Evolutionary conservation across 495 filamentous ascomycete genomes (phyloP).

Genomic region (Staphylotrichum longicolle): DNA sequence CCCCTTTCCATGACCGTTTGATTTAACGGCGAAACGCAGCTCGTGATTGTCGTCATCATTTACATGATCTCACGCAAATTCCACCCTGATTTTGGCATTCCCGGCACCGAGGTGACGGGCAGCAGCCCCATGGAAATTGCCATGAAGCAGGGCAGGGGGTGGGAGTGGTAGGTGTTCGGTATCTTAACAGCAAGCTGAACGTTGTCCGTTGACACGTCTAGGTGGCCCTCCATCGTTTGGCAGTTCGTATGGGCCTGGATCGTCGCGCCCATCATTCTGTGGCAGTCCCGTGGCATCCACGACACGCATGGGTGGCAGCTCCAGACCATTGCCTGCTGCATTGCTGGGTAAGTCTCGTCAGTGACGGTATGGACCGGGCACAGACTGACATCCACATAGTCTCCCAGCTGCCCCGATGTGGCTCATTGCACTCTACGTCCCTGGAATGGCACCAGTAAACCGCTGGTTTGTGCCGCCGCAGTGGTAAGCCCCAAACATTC

Average conservation of each 20-base stretch:
- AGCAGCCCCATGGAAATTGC: conserved; percentile 47
- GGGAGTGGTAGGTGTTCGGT: conserved; percentile 53
- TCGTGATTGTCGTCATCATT: conserved; percentile 59
- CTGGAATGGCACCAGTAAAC: conserved; percentile 55
- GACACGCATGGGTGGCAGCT: conserved; percentile 68
- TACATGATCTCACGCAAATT: conserved; percentile 66
- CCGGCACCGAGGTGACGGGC: conserved; percentile 46
- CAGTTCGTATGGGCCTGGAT: conserved; percentile 64
- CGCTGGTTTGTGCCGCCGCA: conserved; percentile 47
- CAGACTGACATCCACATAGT: conserved; percentile 30
- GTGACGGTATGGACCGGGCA: conserved; percentile 6
- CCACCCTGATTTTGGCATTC: conserved; percentile 47
- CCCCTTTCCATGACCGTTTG: neutral
- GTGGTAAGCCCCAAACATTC: conserved; percentile 46
- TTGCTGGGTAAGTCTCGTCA: conserved; percentile 47
- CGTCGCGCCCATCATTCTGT: conserved; percentile 44
- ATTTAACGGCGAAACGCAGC: conserved; percentile 33
- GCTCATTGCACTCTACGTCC: conserved; percentile 60
- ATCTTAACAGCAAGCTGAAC: no score
- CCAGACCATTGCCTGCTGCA: conserved; percentile 60
- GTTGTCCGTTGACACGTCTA: neutral
- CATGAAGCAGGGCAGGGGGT: conserved; percentile 48
- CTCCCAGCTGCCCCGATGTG: conserved; percentile 66
- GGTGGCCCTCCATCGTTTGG: conserved; percentile 64
- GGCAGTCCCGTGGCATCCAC: conserved; percentile 48